A percentile compares a stretch with the other conserved stretches of the same genome.
Evolutionary conservation across 2,329 filamentous ascomycete species (phyloP).

Genomic region (Phoma herbarum): DNA sequence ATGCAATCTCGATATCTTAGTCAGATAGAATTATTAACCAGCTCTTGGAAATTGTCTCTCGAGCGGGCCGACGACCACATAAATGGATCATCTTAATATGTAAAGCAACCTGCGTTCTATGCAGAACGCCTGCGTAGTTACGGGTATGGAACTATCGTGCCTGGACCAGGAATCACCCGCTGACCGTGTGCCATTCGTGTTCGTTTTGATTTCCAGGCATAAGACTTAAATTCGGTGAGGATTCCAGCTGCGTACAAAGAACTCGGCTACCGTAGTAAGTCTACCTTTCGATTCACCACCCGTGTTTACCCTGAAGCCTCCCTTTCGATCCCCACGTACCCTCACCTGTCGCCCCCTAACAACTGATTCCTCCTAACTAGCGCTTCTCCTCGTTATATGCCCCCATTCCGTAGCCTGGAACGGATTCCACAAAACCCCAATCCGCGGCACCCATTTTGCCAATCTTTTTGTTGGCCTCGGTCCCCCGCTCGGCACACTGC

Average conservation of each 20-base stretch:
- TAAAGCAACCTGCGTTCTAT: background rate
- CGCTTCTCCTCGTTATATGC: background rate
- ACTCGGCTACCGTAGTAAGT: background rate
- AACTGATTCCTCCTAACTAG: background rate
- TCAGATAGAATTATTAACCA: background rate
- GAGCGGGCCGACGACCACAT: background rate
- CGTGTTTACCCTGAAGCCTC: background rate
- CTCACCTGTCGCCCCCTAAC: background rate
- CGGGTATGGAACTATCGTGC: background rate
- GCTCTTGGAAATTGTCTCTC: background rate
- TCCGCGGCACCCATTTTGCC: background rate
- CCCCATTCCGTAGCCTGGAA: background rate
- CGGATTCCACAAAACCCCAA: background rate
- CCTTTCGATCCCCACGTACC: background rate
- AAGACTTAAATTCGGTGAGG: background rate
- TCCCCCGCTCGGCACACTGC: background rate
- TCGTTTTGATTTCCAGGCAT: background rate
- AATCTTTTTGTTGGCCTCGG: background rate
- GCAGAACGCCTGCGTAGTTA: background rate
- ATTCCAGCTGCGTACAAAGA: background rate
- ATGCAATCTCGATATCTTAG: background rate
- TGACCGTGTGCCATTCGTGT: background rate
- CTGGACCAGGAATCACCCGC: background rate
- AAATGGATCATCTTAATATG: background rate
- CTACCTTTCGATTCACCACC: background rate